These are phyloP conservation scores for Scopulariopsis brevicaulis DNA, from an alignment of 2,329 filamentous ascomycete genomes.

Conservation along the genomic window DNA sequence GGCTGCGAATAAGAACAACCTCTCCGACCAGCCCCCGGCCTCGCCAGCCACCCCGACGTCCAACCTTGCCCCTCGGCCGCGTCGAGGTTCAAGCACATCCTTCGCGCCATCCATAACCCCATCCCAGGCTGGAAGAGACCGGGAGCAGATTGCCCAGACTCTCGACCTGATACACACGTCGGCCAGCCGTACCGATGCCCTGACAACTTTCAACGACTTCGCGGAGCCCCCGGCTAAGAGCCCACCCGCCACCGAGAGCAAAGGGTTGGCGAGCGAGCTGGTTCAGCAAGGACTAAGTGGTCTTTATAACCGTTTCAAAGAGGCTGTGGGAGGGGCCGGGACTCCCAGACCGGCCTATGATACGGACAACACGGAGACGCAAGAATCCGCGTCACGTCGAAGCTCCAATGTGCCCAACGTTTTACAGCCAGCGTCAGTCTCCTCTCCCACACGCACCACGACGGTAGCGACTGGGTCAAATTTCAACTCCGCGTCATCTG, in stretches of 20 bases:
- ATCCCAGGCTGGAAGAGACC: slow-evolving; percentile 42
- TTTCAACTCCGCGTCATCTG: not conserved
- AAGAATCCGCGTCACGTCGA: slow-evolving; percentile 29
- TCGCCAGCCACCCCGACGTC: not conserved
- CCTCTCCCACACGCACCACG: slow-evolving; percentile 29
- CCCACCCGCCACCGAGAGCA: slow-evolving; percentile 50
- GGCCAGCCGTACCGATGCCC: slow-evolving; percentile 70
- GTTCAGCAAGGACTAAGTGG: slow-evolving; percentile 82
- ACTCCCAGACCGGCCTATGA: slow-evolving; percentile 22
- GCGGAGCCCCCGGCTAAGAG: slow-evolving; percentile 57
- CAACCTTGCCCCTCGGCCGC: slow-evolving; percentile 12
- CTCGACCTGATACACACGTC: slow-evolving; percentile 82
- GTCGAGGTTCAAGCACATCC: slow-evolving; percentile 26
- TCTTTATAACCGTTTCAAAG: slow-evolving; percentile 74
- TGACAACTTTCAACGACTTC: slow-evolving; percentile 94
- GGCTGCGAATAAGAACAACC: not conserved
- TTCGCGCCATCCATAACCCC: slow-evolving; percentile 26
- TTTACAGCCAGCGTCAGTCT: slow-evolving; percentile 26
- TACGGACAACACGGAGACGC: slow-evolving; percentile 29
- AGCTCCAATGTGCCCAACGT: slow-evolving; percentile 27
- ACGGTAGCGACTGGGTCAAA: slow-evolving; percentile 13
- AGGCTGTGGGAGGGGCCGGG: slow-evolving; percentile 64
- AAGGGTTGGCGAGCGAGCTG: slow-evolving; percentile 58
- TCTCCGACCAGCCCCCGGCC: not conserved
- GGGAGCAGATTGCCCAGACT: slow-evolving; percentile 62